A percentile compares a stretch with the other conserved stretches of the same genome.
These are phyloP conservation scores for Hypomontagnella monticulosa DNA, from an alignment of 495 filamentous ascomycete species.

Conservation along the genomic window DNA sequence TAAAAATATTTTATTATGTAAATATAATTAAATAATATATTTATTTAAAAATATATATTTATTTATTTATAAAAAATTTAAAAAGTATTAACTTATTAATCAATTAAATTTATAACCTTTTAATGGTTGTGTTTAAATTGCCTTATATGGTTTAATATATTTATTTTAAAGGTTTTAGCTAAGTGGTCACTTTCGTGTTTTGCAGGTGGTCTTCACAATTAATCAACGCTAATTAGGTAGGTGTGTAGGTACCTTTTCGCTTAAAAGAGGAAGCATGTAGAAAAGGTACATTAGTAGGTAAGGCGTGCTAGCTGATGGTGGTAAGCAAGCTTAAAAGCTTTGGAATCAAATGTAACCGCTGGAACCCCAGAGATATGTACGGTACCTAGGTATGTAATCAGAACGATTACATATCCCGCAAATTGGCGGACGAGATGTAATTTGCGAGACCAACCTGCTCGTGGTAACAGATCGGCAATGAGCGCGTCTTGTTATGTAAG, in stretches of 20 bases:
- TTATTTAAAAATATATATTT: no score
- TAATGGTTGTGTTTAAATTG: no score
- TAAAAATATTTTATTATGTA: no score
- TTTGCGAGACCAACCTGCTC: conserved; percentile 15
- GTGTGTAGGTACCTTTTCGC: conserved; percentile 10
- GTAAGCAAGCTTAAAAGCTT: conserved; percentile 9
- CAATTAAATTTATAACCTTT: no score
- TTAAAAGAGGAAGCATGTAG: conserved; percentile 2
- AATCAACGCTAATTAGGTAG: conserved; percentile 8
- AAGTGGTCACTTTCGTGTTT: no score
- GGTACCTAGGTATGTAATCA: conserved; percentile 36
- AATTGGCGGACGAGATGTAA: conserved; percentile 10
- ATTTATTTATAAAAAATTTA: no score
- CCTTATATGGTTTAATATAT: no score
- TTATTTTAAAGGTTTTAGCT: no score
- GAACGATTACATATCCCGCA: conserved; percentile 25
- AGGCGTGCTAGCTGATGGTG: neutral
- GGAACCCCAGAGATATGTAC: no score
- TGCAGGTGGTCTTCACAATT: conserved; percentile 18
- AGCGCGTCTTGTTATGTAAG: neutral
- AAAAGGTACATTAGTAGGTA: neutral
- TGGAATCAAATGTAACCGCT: no score
- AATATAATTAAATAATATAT: no score
- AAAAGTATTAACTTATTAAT: no score
- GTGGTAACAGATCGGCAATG: conserved; percentile 18